Evolutionary conservation across 2,329 filamentous ascomycete species (phyloP).

Genomic region (Monilinia vaccinii-corymbosi): DNA sequence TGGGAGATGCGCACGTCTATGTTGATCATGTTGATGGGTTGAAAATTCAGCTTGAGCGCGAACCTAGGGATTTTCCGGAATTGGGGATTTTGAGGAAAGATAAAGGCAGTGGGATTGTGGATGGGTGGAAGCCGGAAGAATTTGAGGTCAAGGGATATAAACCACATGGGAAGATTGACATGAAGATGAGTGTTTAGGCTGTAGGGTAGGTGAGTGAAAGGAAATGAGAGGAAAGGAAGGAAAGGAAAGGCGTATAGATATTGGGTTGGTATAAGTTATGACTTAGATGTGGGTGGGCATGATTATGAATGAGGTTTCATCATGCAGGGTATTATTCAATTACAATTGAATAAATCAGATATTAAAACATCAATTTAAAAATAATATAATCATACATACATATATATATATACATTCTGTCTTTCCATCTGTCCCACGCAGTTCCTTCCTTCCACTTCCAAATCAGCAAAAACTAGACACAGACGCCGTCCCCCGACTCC

Average conservation of each 20-base stretch:
- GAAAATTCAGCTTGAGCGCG: slow-evolving; percentile 66
- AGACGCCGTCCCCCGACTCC: too few species aligned
- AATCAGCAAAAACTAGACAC: not conserved
- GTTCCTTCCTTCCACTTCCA: not conserved
- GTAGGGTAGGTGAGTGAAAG: not conserved
- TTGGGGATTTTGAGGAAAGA: slow-evolving; percentile 61
- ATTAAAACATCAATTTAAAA: too few species aligned
- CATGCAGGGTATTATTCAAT: not conserved
- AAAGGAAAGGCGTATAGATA: not conserved
- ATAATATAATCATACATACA: too few species aligned
- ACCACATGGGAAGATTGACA: slow-evolving; percentile 83
- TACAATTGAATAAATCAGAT: not conserved
- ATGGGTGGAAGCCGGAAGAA: slow-evolving; percentile 84
- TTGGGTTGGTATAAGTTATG: not conserved
- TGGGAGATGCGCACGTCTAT: slow-evolving; percentile 98
- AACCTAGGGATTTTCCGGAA: slow-evolving; percentile 73
- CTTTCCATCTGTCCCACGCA: not conserved
- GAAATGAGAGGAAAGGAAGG: not conserved
- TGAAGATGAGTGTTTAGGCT: slow-evolving; percentile 87
- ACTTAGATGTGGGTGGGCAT: not conserved
- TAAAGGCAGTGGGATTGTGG: slow-evolving; percentile 57
- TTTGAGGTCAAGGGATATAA: slow-evolving; percentile 83
- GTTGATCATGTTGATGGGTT: slow-evolving; percentile 85
- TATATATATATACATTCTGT: too few species aligned
- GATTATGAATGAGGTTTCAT: not conserved